These are phyloP conservation scores for Alternaria novae-zelandiae DNA, from an alignment of 2,329 filamentous ascomycete species.

Conservation along the genomic window DNA sequence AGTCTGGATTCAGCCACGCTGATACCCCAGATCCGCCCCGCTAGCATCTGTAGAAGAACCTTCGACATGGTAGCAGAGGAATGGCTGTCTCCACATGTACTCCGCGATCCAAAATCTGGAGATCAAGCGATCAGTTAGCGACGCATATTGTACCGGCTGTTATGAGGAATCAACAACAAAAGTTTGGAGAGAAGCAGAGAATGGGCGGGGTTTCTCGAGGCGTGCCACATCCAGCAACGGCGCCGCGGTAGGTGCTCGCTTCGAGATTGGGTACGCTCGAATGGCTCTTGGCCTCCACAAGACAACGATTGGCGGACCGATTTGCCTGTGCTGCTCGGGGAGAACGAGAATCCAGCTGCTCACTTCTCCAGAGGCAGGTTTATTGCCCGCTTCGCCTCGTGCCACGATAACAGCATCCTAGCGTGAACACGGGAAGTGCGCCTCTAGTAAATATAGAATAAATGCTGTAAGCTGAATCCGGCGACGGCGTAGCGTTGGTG, in stretches of 20 bases:
- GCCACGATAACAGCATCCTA: neutral
- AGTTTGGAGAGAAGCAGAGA: neutral
- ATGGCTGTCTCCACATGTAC: neutral
- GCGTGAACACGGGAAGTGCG: neutral
- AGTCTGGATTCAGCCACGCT: slow-evolving; percentile 45
- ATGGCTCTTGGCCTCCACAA: slow-evolving; percentile 25
- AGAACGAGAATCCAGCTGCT: neutral
- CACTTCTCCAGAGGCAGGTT: neutral
- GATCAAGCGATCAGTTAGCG: neutral
- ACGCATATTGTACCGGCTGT: neutral
- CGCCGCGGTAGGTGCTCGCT: slow-evolving; percentile 15
- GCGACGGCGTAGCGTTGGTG: neutral
- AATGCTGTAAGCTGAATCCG: neutral
- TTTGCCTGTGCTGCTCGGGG: slow-evolving; percentile 19
- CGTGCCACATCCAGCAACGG: slow-evolving; percentile 11
- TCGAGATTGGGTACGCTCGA: slow-evolving; percentile 14
- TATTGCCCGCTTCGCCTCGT: neutral
- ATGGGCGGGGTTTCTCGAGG: slow-evolving; percentile 1
- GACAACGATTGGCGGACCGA: slow-evolving; percentile 23
- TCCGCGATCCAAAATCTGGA: neutral
- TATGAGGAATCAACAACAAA: neutral
- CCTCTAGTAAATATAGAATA: neutral
- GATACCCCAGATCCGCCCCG: slow-evolving; percentile 27
- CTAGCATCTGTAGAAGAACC: slow-evolving; percentile 4
- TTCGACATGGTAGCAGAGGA: slow-evolving; percentile 4